Base-by-base conservation (phyloP, 495 filamentous ascomycete species). In the Penicillium daleae region DNA sequence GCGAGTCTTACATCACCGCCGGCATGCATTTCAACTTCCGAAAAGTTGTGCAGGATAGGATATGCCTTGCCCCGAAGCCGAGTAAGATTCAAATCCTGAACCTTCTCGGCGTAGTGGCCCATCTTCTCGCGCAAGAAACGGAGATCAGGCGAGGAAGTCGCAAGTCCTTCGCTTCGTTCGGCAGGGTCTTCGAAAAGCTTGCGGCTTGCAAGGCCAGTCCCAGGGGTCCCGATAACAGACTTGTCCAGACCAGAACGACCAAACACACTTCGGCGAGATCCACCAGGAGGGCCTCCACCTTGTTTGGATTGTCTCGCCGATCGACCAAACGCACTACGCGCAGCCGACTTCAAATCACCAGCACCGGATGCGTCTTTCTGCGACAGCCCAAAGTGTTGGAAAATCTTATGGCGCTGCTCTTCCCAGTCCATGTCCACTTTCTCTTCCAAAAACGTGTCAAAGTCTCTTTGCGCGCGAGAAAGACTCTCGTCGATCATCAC, bases 351-450 rank as follows among this genome's bases (percentile, higher is more conserved):
- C 33, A 80, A 42, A 19, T 75, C 75, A 35, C 80, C 80, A 57
- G 71, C 70, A 55, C 76, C 65, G 29, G 71, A 53, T 9, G 82
- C 80, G 46, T 88, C 84, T 63, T 82, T 86, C 8, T 87, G 82
- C 60, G 84, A 89, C 42, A 99, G 89, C 8, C 95, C 95, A 72
- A 99, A 98, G 71, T 99, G 95, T 68, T 97, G 87, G 72, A 97
- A 97, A 56, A 98, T 97, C 56, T 87, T 87, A 71, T 89, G 90
- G 39, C 93, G 88, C 76, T 98, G 95, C 6, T 89, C 87, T 58
- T 98, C 92, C 94, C 94, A 98, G 73, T 97, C 91, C 80, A 95
- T 88, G 8, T 92, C 91, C 7, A 97, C 89, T 70, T 95, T 94
- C 65, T 96, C 93, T 71, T 97, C 95, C 48, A 99, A 78, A 73